Evolutionary conservation across 306 rosid genomes (phyloP), one percentile per base, ranked within the genome.

Genomic region (Sindora glabra): DNA sequence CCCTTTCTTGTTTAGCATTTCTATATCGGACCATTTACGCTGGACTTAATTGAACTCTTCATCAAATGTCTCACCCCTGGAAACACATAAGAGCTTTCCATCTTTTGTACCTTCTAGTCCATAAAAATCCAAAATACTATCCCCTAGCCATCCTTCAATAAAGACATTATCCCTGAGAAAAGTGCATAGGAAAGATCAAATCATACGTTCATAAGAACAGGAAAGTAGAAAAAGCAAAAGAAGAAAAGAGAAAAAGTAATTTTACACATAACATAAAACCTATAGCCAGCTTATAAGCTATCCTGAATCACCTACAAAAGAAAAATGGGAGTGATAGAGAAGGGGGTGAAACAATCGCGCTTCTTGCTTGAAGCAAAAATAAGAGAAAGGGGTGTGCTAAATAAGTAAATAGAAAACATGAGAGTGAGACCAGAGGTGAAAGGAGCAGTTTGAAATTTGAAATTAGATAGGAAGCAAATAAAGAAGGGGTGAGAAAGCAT

Each of bases 111-210:
- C 59, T 37, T 67, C 82, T 56, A 62, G 60, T 62, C 65, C 67
- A 25, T 41, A 62, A 67, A 59, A 65, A 71, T 84, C 79, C 66
- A 48, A 48, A 77, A 37, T 6, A 50, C 62, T 64, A 67, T 76
- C 70, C 57, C 74, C 79, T 19, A 25, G 6, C 74, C 71, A 38
- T 62, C 82, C 85, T 48, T 80, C 90, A 37, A 86, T 56, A 48
- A 69, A 59, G 75, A 91, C 73, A 70, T 79, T 87, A 76, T 83
- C 83, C 96, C 98, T 91, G 98, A 81, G 95, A 83, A 91, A 86
- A 91, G 83, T 88, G 82, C 92, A 91, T 92, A 81, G 95, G 90
- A 83, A 85, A 85, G 88, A 91, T 91, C 98, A 88, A 85, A 87
- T 88, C 89, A 83, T 84, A 74, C 87, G 88, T 79, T 79, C 84